Base-by-base conservation (phyloP, 2,329 filamentous ascomycete species). In the Zarea fungicola region DNA sequence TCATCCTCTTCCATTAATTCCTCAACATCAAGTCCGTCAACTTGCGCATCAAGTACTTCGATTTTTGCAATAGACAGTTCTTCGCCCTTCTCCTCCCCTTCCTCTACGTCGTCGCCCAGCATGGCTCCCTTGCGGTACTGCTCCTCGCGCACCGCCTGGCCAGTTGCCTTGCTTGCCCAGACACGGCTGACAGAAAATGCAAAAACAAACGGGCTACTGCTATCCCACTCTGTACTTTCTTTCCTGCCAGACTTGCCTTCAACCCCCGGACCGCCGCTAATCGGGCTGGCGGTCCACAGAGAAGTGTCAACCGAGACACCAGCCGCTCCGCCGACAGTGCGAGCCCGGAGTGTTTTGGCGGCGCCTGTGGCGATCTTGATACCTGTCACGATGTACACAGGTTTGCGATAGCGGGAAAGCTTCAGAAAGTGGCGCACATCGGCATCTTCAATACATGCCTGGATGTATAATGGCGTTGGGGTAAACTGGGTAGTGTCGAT, bases 361-460 rank as follows among this genome's bases (percentile, higher is more conserved):
- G 47, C 46, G 3, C 50, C 50, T 8, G 7, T 41, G 22, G 41
- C 50, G 13, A 39, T 39, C 22, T 52, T 52, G 29, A 52, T 10
- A 7, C 50, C 50, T 8, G 50, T 52, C n/a, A 52, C 42, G 34
- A 52, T 25, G 23, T 50, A 52, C 9, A 52, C 41, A 11, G 50
- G 50, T 35, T 52, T 52, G 7, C 45, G 44, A 22, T 52, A 52
- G n/a, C 45, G 45, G 16, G 45, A 40, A 3, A 13, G 40, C 14
- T 45, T 16, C 10, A 52, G 26, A n/a, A 40, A 49, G 7, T 21
- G 37, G 9, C 25, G 22, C 2, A 52, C 50, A 9, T 36, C n/a
- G 4, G 9, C 13, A 11, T 19, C 11, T n/a, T 39, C 29, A 40
- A 50, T 34, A 21, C 34, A 44, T 23, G 6, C 34, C 26, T 45